A percentile compares a stretch with the other conserved stretches of the same genome.
phyloP scores from a whole-genome alignment of 1,139 yeast genomes.

The Hansenula sp. region DNA sequence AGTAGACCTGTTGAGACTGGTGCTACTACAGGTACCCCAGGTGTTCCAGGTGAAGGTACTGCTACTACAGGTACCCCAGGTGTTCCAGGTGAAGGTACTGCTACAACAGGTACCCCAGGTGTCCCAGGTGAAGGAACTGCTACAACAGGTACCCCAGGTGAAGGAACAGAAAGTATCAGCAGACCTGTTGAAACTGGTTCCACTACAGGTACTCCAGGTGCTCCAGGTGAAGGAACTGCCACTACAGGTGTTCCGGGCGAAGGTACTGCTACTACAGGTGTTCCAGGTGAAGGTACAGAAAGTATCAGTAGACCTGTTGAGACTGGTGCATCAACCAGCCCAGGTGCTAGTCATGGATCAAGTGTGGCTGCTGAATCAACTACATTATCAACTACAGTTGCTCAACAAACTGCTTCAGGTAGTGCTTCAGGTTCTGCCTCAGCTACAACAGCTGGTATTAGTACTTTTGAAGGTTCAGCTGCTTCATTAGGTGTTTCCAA shows the following conservation, averaged over 20 bases:
- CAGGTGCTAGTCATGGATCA: no score
- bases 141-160: background rate
- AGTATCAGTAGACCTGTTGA: conserved; percentile 3
- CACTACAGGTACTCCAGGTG: background rate
- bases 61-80: background rate
- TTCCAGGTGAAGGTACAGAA: background rate
- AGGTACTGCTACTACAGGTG: background rate
- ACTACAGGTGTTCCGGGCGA: no score
- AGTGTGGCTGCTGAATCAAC: no score
- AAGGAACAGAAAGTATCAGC: no score
- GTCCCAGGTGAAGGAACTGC: no score
- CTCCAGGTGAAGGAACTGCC: no score
- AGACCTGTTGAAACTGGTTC: no score
- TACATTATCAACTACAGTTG: background rate
- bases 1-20: background rate
- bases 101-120: background rate
- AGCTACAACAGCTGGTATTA: background rate
- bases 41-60: background rate
- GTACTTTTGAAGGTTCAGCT: background rate
- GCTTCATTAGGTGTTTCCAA: background rate
- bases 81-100: background rate
- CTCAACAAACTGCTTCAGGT: background rate
- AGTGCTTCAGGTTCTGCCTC: background rate
- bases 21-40: background rate
- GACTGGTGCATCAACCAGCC: background rate